phyloP scores from a whole-genome alignment of 2,329 filamentous ascomycete genomes.

The Apiospora saccharicola region DNA sequence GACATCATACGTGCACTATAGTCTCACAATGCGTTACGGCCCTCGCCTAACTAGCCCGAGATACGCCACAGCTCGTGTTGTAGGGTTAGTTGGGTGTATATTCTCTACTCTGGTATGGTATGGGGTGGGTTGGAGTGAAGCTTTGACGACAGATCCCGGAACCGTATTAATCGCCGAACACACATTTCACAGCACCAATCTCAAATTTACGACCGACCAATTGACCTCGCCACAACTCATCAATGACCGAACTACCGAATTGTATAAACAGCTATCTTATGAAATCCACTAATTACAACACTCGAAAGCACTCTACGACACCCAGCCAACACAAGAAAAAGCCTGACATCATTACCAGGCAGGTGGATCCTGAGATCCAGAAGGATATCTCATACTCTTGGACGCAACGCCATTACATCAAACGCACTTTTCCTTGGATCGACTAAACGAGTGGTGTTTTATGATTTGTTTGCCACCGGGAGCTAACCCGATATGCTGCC shows the following conservation, averaged over 20 bases:
- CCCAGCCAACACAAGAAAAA: not conserved
- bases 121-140: not conserved
- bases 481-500: not conserved
- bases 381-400: slow-evolving; percentile 5
- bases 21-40: not conserved
- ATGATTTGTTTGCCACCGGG: not conserved
- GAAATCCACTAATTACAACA: not conserved
- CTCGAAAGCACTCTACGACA: not conserved
- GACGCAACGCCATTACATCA: slow-evolving; percentile 6
- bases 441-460: not conserved
- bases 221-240: not conserved
- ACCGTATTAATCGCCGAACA: not conserved
- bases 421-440: not conserved
- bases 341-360: not conserved
- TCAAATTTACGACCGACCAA: not conserved
- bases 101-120: not conserved
- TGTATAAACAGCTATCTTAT: not conserved
- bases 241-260: too few species aligned
- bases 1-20: slow-evolving; percentile 41
- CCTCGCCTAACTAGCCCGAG: not conserved
- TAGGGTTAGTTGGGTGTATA: not conserved
- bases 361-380: slow-evolving; percentile 4
- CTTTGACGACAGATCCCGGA: not conserved
- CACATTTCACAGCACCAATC: not conserved
- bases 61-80: too few species aligned